Evolutionary conservation across 208 protist genomes (phyloP).

Genomic region (Acanthamoeba culbertsoni): DNA sequence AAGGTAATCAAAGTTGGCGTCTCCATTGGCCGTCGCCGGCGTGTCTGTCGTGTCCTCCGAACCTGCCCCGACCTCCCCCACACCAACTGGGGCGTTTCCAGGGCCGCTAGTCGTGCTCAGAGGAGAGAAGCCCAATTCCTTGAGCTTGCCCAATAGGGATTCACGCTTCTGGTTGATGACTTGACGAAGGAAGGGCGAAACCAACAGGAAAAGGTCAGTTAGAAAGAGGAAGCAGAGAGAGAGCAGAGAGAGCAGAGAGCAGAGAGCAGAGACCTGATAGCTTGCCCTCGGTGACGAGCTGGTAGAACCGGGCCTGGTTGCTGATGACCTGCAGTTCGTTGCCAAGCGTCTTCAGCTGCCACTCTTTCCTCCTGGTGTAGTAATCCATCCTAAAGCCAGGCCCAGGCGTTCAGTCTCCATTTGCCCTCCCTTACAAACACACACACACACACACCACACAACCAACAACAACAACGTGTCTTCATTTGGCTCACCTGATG

Average conservation of each 20-base stretch:
- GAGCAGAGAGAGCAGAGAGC: background rate
- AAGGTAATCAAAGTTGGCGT: constrained; percentile 96
- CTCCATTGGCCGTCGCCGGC: no score
- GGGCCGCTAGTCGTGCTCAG: constrained; percentile 73
- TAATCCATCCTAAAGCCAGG: constrained; percentile 70
- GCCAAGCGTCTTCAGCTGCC: constrained; percentile 27
- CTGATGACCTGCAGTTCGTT: constrained; percentile 73
- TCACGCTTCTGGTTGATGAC: background rate
- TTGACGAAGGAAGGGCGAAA: background rate
- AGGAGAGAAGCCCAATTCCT: background rate
- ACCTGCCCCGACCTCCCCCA: background rate
- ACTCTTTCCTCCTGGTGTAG: constrained; percentile 77
- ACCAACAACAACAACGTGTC: no score
- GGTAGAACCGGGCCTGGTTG: background rate
- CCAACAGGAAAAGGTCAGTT: background rate
- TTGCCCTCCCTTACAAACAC: background rate
- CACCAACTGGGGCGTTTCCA: constrained; percentile 80
- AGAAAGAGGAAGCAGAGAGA: background rate
- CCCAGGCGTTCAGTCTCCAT: background rate
- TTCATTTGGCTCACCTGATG: background rate
- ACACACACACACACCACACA: no score
- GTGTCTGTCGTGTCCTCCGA: background rate
- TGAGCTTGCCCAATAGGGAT: background rate
- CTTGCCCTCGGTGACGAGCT: constrained; percentile 38
- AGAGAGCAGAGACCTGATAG: background rate